phyloP scores from a whole-genome alignment of 768 basidiomycete genomes.

The Tricholoma sp. region DNA sequence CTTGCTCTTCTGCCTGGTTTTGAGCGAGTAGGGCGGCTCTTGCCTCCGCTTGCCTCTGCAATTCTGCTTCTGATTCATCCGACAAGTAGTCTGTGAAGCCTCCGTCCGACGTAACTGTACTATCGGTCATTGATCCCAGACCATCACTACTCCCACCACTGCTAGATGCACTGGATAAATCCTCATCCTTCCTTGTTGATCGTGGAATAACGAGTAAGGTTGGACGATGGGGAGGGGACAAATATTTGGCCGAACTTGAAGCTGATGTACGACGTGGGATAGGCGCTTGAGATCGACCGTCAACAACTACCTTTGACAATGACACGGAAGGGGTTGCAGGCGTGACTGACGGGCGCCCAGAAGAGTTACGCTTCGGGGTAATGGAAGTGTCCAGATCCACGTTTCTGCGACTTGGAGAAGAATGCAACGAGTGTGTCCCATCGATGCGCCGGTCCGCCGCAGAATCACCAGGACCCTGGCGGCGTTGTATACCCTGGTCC shows the following conservation, averaged over 20 bases:
- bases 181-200: conserved; percentile 28
- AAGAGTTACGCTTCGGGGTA: conserved; percentile 40
- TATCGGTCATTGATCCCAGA: conserved; percentile 59
- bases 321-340: conserved; percentile 37
- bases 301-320: conserved; percentile 32
- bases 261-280: conserved; percentile 27
- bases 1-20: conserved; percentile 72
- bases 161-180: conserved; percentile 45
- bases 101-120: conserved; percentile 79
- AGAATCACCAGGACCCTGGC: conserved; percentile 27
- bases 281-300: conserved; percentile 23
- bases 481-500: conserved; percentile 43
- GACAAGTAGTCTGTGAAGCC: conserved; percentile 88
- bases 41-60: conserved; percentile 81
- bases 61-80: conserved; percentile 88
- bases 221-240: conserved; percentile 17
- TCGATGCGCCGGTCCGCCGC: conserved; percentile 38
- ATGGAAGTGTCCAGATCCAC: conserved; percentile 48
- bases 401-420: conserved; percentile 58
- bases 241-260: conserved; percentile 18
- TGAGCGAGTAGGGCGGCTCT: conserved; percentile 75
- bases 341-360: conserved; percentile 40
- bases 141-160: conserved; percentile 64
- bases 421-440: conserved; percentile 47
- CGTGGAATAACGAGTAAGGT: conserved; percentile 24